Evolutionary conservation across 331 rosid species (phyloP).

Genomic region (Rosa hybrid): DNA sequence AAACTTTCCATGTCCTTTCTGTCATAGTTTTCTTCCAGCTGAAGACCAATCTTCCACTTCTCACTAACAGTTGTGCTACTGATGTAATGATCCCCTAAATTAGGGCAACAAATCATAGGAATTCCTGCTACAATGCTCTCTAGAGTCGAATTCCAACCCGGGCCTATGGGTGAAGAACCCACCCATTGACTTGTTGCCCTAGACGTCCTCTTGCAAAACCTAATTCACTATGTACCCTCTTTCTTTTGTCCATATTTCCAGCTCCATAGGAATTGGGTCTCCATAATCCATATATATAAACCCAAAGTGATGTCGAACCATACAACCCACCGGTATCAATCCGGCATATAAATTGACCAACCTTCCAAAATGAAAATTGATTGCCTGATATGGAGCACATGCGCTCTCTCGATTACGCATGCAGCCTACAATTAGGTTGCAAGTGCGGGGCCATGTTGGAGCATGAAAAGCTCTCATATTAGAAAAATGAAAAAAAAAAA

Average conservation of each 20-base stretch:
- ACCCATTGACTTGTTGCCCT: conserved; percentile 10
- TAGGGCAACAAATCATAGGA: conserved; percentile 19
- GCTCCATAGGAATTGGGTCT: not conserved
- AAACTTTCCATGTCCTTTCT: not conserved
- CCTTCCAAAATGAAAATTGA: too few relatives aligned
- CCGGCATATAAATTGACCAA: too few relatives aligned
- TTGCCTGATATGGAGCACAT: too few relatives aligned
- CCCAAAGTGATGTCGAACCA: conserved; percentile 14
- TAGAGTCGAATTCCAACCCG: conserved; percentile 27
- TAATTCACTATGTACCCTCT: conserved; percentile 11
- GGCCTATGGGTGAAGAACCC: conserved; percentile 19
- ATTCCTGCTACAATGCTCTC: conserved; percentile 14
- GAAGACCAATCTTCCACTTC: conserved; percentile 10
- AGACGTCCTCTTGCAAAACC: conserved; percentile 19
- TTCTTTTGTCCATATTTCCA: not conserved
- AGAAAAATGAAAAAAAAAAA: too few relatives aligned
- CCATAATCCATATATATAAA: not conserved
- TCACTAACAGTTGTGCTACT: not conserved
- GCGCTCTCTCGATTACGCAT: too few relatives aligned
- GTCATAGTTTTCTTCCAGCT: not conserved
- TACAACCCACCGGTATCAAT: conserved; percentile 30
- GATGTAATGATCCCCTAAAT: conserved; percentile 5
- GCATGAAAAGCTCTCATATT: too few relatives aligned
- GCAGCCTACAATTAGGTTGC: too few relatives aligned
- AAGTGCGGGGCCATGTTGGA: too few relatives aligned